Conservation (phyloP, 495 filamentous ascomycete genomes). For the Hamigera avellanea region DNA sequence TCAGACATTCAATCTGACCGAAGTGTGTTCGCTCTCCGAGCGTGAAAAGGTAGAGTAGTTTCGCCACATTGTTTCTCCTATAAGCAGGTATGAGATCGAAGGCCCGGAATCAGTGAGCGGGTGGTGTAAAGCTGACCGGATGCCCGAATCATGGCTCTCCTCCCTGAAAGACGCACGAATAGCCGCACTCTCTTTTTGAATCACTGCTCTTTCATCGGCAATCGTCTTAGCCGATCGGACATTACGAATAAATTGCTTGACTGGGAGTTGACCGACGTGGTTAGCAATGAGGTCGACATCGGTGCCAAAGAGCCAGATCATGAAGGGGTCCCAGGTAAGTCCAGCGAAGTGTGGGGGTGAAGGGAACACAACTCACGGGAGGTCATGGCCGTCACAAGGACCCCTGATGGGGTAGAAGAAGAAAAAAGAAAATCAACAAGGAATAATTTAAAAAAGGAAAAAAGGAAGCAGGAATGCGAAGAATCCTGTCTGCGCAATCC, state of each 20-base stretch:
- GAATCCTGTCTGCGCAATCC: slow-evolving; percentile 8
- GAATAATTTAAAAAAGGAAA: slow-evolving; percentile 1
- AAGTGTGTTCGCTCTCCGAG: slow-evolving; percentile 98
- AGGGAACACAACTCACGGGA: slow-evolving; percentile 45
- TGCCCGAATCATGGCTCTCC: slow-evolving; percentile 82
- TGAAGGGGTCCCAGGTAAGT: no score
- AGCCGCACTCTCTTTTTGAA: slow-evolving; percentile 96
- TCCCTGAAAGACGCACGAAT: slow-evolving; percentile 95
- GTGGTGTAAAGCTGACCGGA: slow-evolving; percentile 49
- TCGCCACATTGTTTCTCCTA: slow-evolving; percentile 98
- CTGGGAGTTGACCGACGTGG: slow-evolving; percentile 32
- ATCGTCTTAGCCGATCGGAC: slow-evolving; percentile 97
- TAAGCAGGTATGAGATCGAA: slow-evolving; percentile 14
- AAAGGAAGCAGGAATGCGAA: slow-evolving; percentile 5
- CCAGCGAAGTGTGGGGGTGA: slow-evolving; percentile 12
- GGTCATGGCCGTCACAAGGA: slow-evolving; percentile 46
- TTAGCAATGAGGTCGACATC: neutral
- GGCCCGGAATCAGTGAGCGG: slow-evolving; percentile 1
- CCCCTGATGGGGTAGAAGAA: slow-evolving; percentile 21
- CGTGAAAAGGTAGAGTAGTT: slow-evolving; percentile 95
- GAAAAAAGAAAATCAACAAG: slow-evolving; percentile 10
- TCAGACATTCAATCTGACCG: slow-evolving; percentile 98
- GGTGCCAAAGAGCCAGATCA: neutral
- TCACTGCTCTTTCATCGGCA: slow-evolving; percentile 93
- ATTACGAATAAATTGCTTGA: slow-evolving; percentile 99